phyloP scores from a whole-genome alignment of 306 rosid genomes.

The Dryas alaskensis region DNA sequence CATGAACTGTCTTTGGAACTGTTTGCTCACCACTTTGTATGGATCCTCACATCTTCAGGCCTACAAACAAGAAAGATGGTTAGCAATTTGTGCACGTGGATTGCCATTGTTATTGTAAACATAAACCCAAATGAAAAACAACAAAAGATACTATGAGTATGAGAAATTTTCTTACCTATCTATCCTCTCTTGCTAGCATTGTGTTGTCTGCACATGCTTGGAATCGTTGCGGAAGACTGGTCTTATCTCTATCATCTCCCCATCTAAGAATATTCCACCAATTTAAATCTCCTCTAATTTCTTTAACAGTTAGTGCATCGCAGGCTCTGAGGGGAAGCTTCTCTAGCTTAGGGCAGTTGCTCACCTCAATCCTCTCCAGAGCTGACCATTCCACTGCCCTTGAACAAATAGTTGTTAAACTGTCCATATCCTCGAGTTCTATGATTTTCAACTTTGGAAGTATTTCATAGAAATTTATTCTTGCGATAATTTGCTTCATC shows the following conservation, averaged over 20 bases:
- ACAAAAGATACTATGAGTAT: background rate
- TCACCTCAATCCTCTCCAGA: conserved; percentile 17
- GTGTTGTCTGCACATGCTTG: background rate
- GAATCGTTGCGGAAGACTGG: conserved; percentile 14
- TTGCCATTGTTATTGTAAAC: background rate
- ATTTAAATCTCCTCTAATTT: conserved; percentile 17
- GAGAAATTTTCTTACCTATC: background rate
- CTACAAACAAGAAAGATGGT: conserved; percentile 6
- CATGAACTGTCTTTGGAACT: background rate
- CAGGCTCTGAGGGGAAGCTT: conserved; percentile 5
- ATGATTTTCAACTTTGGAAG: conserved; percentile 20
- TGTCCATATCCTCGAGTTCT: conserved; percentile 17
- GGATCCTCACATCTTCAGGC: conserved; percentile 8
- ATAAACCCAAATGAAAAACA: background rate
- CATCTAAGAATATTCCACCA: conserved; percentile 18
- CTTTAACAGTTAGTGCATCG: conserved; percentile 11
- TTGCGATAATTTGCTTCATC: conserved; percentile 3
- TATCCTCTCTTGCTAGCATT: background rate
- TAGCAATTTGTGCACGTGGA: background rate
- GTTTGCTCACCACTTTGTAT: background rate
- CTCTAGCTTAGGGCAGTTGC: conserved; percentile 4
- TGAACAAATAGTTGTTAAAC: conserved; percentile 6
- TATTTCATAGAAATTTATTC: background rate
- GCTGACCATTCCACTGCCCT: background rate
- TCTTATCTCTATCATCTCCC: background rate